Conservation (phyloP, 495 filamentous ascomycete species). For the Cercophora samala region DNA sequence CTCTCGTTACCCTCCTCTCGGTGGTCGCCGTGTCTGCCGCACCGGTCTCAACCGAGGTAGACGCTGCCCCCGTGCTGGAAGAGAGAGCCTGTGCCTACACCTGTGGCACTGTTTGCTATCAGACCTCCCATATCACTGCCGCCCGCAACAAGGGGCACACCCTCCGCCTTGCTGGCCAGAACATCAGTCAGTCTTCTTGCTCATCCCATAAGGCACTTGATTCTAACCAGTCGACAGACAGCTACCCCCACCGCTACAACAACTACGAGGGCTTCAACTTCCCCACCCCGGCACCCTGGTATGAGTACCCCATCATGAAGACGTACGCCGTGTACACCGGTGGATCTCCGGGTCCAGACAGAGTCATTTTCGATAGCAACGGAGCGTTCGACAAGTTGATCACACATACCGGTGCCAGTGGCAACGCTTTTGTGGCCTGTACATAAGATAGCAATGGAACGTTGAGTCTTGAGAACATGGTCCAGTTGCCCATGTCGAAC, state of each 20-base stretch:
- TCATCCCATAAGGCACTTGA: constrained; percentile 2
- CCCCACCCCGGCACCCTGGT: constrained; percentile 53
- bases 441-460: not conserved
- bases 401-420: constrained; percentile 66
- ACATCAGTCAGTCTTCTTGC: constrained; percentile 36
- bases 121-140: constrained; percentile 40
- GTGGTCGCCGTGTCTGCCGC: constrained; percentile 33
- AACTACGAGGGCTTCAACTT: constrained; percentile 73
- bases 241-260: constrained; percentile 70
- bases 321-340: constrained; percentile 54
- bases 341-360: constrained; percentile 65
- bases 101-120: constrained; percentile 41
- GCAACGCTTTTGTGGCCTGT: constrained; percentile 63
- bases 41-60: constrained; percentile 17
- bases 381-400: constrained; percentile 57
- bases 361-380: constrained; percentile 61
- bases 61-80: constrained; percentile 14
- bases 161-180: constrained; percentile 45
- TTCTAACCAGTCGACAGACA: constrained; percentile 26
- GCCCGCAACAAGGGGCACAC: constrained; percentile 51
- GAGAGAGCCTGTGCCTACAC: constrained; percentile 36
- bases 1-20: constrained; percentile 30
- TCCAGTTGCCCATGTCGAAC: no score
- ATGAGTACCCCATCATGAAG: constrained; percentile 67
- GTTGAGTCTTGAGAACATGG: not conserved